phyloP scores from a whole-genome alignment of 192 early-diverging fungal genomes.

The Obelidium mucronatum region DNA sequence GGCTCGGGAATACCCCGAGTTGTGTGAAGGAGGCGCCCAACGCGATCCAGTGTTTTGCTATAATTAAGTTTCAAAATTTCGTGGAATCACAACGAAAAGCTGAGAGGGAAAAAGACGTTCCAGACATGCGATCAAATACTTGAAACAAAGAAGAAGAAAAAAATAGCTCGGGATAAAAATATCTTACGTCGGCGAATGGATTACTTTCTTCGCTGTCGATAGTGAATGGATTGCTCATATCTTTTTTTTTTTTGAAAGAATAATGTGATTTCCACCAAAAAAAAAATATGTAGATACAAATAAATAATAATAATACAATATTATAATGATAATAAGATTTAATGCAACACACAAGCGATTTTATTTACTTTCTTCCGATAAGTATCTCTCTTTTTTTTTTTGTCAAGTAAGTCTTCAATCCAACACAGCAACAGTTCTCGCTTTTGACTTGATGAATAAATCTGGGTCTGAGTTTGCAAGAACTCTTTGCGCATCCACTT shows the following conservation, averaged over 20 bases:
- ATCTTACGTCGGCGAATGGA: conserved; percentile 31
- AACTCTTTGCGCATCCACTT: conserved; percentile 17
- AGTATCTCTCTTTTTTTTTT: not conserved
- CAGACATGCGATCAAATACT: no score
- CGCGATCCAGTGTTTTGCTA: not conserved
- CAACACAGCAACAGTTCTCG: conserved; percentile 10
- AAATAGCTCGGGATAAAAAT: no score
- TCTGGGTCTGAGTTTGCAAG: conserved; percentile 11
- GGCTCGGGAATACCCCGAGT: no score
- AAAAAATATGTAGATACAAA: no score
- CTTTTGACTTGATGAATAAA: not conserved
- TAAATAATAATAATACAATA: no score
- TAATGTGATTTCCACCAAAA: no score
- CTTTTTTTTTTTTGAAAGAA: not conserved
- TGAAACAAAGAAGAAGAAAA: no score
- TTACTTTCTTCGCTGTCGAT: conserved; percentile 28
- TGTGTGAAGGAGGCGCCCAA: not conserved
- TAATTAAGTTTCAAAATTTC: not conserved
- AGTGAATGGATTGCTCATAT: conserved; percentile 33
- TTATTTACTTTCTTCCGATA: not conserved
- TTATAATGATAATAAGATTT: no score
- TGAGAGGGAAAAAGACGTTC: not conserved
- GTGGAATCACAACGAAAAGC: not conserved
- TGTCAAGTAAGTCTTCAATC: conserved; percentile 6
- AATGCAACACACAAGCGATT: not conserved